Evolutionary conservation across 495 filamentous ascomycete species (phyloP), one percentile per base, ranked within the genome.

Genomic region (Neurospora hispaniola): DNA sequence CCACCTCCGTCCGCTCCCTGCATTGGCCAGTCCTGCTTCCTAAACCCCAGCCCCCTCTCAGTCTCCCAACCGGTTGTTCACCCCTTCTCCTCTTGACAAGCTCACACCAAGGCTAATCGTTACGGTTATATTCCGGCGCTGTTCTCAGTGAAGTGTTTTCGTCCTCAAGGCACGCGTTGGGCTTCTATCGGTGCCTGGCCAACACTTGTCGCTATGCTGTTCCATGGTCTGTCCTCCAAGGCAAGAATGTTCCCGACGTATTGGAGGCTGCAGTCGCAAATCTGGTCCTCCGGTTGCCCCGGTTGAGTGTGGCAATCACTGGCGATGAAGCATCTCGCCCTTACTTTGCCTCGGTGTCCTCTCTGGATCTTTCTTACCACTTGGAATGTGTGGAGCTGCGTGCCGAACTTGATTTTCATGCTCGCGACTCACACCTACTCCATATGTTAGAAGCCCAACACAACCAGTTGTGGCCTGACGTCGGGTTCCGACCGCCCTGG

Each of bases 181-280:
- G 76, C 39, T 74, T 83, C 18, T 81, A 83, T 73, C 71, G 73
- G 38, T 78, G 77, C 71, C 79, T 81, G 0, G 77, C 80, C 70
- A 76, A 81, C 18, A 80, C 78, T 4, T 80, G 78, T 69, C 78
- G 79, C 12, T 83, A 79, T 66, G 18, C 71, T 20, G 71, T 80
- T 9, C 76, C 79, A 0, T 12, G 39, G 31, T 14, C 71, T 20
- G 35, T n/a, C 14, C 44, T 71, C 10, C 42, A 70, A 12, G 69
- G 70, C 9, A 31, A 38, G 14, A 31, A 69, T 16, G 35, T 76
- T 4, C 71, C 69, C 5, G 68, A 69, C 4, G 42, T 70, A 8
- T 42, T 83, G 14, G 73, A 80, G 48, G 44, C 73, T 18, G 79
- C 80, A 31, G 72, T 84, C 43, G 79, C 81, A 16, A 46, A 54